These are phyloP conservation scores for Ananas comosus DNA, from an alignment of 176 grass and related monocot species.

Conservation along the genomic window DNA sequence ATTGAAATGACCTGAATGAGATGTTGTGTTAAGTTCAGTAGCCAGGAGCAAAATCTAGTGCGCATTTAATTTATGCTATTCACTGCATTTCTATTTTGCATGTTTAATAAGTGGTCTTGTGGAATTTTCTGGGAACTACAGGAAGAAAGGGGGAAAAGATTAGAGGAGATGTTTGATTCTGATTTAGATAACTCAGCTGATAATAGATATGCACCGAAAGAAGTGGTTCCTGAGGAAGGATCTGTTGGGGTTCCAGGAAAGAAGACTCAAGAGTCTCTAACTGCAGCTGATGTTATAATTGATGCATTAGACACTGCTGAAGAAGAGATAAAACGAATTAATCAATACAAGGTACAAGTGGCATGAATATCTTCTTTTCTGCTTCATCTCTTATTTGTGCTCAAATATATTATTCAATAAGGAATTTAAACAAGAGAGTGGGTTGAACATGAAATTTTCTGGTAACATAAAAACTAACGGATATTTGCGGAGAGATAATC, in stretches of 20 bases:
- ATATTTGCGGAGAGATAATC: neutral
- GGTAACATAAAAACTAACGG: neutral
- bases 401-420: neutral
- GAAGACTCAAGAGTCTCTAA: conserved; percentile 85
- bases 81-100: neutral
- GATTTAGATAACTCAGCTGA: conserved; percentile 67
- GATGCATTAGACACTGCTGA: conserved; percentile 84
- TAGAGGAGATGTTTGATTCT: conserved; percentile 88
- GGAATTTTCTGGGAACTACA: conserved; percentile 16
- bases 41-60: no score
- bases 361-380: neutral
- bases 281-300: conserved; percentile 76
- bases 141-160: conserved; percentile 87
- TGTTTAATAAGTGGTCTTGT: neutral
- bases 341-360: conserved; percentile 47
- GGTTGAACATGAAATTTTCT: neutral
- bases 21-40: no score
- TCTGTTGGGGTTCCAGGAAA: conserved; percentile 76
- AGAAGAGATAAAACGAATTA: conserved; percentile 69
- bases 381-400: neutral
- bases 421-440: neutral
- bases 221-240: conserved; percentile 73
- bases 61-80: neutral
- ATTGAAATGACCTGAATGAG: no score
- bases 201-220: conserved; percentile 64